phyloP scores from a whole-genome alignment of 306 rosid species.

The Mimosa pudica region DNA sequence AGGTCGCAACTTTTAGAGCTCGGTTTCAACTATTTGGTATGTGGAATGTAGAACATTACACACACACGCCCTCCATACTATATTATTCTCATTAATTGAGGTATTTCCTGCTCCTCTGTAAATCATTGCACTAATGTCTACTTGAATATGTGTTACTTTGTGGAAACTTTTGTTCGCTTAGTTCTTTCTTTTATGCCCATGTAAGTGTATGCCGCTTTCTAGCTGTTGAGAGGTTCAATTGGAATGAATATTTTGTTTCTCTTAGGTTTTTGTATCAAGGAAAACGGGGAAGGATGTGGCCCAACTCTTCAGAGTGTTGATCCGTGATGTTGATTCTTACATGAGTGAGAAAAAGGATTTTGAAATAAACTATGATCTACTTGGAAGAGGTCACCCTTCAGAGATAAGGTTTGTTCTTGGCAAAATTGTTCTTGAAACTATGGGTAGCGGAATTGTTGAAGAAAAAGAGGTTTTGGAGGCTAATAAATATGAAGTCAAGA shows the following conservation, averaged over 20 bases:
- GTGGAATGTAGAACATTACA: not conserved
- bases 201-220: constrained; percentile 29
- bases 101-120: constrained; percentile 15
- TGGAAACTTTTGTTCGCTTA: constrained; percentile 12
- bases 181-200: constrained; percentile 23
- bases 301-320: constrained; percentile 54
- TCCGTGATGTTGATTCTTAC: constrained; percentile 41
- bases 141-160: constrained; percentile 28
- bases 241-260: constrained; percentile 37
- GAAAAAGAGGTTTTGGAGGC: constrained; percentile 42
- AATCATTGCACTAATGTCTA: constrained; percentile 24
- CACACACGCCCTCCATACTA: not conserved
- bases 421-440: constrained; percentile 70
- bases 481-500: constrained; percentile 34
- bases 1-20: not conserved
- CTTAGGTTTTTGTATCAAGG: constrained; percentile 69
- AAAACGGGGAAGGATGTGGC: constrained; percentile 52
- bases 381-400: constrained; percentile 49
- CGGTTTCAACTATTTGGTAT: not conserved
- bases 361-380: constrained; percentile 56
- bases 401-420: constrained; percentile 82
- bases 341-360: constrained; percentile 47
- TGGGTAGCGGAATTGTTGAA: constrained; percentile 48
- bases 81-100: constrained; percentile 11
- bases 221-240: constrained; percentile 31